Evolutionary conservation across 148 eudicot species (phyloP), one percentile per base, ranked within the genome.

Genomic region (Chenopodium berlandieri): DNA sequence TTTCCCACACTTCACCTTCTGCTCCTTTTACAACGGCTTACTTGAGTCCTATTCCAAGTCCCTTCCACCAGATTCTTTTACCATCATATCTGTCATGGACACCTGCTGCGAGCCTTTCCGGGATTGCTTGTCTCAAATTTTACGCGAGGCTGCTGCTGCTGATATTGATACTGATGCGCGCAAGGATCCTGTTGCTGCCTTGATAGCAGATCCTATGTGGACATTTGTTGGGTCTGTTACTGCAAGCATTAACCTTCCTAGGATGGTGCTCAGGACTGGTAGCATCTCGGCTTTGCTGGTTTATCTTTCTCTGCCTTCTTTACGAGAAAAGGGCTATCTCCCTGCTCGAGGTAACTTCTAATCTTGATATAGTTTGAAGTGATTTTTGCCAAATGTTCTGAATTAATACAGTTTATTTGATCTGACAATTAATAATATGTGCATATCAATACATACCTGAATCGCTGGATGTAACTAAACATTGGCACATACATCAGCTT

Each of bases 1-100:
- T 34, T 85, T 78, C 83, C 89, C 90, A 17, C 70, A 87, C 19
- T 84, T 87, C 82, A 75, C 73, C 72, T 89, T 89, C 77, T 82
- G 22, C 32, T 66, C 40, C 20, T 65, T 87, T 23, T 30, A 63
- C 10, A 86, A 80, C 30, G 70, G 82, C 30, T 20, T 83, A 56
- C 70, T 37, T 13, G 78, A 70, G 13, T 6, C 12, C 4, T 67
- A 68, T 70, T 32, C 40, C 2, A 73, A 70, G 25, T 80, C 66
- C 10, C 76, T 73, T 0, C 48, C 73, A 25, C 10, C 71, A 32
- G 77, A 82, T 73, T 32, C 63, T 23, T 32, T 76, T 70, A 58
- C 60, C 20, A 37, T 79, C 73, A 52, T 79, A 10, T 7, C 68
- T 27, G 62, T 10, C 71, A 46, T 88, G 31, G 70, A 78, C 20